These are phyloP conservation scores for Russula earlei DNA, from an alignment of 768 basidiomycete species.

Conservation along the genomic window DNA sequence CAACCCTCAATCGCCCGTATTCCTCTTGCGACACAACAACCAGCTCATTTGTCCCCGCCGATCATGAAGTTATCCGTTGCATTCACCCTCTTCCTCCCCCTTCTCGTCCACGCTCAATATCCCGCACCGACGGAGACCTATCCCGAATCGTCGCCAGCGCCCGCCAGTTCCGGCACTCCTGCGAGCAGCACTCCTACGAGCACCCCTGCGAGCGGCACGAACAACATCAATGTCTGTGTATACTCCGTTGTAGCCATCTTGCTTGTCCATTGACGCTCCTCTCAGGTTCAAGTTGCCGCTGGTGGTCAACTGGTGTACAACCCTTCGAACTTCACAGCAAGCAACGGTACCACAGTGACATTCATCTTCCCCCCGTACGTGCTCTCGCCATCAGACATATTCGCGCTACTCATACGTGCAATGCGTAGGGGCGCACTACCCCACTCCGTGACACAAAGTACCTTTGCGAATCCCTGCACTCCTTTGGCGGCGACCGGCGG, in stretches of 20 bases:
- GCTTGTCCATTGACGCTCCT: not conserved
- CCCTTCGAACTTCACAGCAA: constrained; percentile 38
- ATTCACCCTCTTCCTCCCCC: constrained; percentile 24
- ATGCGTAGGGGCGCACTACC: constrained; percentile 1
- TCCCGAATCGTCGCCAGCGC: not conserved
- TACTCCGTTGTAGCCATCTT: not conserved
- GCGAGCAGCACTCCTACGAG: constrained; percentile 25
- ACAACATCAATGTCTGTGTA: constrained; percentile 16
- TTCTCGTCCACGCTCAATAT: constrained; percentile 34
- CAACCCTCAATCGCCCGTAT: not conserved
- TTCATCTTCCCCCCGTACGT: constrained; percentile 44
- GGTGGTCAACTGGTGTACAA: constrained; percentile 33
- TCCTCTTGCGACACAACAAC: not conserved
- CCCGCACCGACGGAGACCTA: not conserved
- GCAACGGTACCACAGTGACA: constrained; percentile 41
- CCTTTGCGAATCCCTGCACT: constrained; percentile 25
- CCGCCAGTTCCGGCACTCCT: not conserved
- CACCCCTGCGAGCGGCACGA: constrained; percentile 20
- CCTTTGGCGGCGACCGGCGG: constrained; percentile 34
- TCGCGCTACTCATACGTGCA: not conserved
- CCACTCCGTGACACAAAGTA: constrained; percentile 29
- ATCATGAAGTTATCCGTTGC: constrained; percentile 29
- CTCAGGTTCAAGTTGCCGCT: constrained; percentile 37
- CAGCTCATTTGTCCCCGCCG: not conserved
- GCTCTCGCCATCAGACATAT: not conserved